Conservation (phyloP, 139 green algal genomes). For the Chlamydomonas applanata region DNA sequence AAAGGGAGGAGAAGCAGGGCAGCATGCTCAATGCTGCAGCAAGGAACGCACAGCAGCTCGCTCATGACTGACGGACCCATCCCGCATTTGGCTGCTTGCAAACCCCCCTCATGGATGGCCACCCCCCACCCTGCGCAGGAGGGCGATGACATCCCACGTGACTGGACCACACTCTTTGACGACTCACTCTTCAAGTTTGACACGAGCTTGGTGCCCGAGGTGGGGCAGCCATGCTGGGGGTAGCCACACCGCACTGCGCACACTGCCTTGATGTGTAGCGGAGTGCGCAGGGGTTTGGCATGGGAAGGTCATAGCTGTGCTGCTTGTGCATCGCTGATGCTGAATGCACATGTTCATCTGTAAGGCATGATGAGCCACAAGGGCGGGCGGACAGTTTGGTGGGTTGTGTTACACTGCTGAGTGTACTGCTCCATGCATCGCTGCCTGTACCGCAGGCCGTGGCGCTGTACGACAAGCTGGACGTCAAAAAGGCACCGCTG, state of each 20-base stretch:
- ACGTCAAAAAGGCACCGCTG: slow-evolving; percentile 63
- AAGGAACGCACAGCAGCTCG: background rate
- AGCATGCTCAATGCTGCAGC: background rate
- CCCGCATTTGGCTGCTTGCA: background rate
- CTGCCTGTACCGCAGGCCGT: slow-evolving; percentile 39
- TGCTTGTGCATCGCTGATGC: too few species aligned
- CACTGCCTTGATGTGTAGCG: too few species aligned
- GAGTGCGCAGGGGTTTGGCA: too few species aligned
- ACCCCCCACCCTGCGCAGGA: slow-evolving; percentile 34
- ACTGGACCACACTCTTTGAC: slow-evolving; percentile 78
- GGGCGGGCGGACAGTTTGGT: too few species aligned
- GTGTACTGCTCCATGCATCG: too few species aligned
- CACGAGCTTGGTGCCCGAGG: slow-evolving; percentile 54
- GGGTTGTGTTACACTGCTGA: too few species aligned
- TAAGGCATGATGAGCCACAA: too few species aligned
- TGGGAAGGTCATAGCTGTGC: too few species aligned
- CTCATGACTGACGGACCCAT: background rate
- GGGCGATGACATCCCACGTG: slow-evolving; percentile 59
- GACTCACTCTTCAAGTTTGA: slow-evolving; percentile 64
- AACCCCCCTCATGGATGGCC: background rate
- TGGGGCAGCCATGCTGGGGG: too few species aligned
- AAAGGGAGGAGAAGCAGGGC: too few species aligned
- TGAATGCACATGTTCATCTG: too few species aligned
- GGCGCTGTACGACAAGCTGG: slow-evolving; percentile 64
- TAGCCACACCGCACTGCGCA: too few species aligned